These are phyloP conservation scores for Fabrea salina DNA, from an alignment of 169 alveolate genomes.

Conservation along the genomic window DNA sequence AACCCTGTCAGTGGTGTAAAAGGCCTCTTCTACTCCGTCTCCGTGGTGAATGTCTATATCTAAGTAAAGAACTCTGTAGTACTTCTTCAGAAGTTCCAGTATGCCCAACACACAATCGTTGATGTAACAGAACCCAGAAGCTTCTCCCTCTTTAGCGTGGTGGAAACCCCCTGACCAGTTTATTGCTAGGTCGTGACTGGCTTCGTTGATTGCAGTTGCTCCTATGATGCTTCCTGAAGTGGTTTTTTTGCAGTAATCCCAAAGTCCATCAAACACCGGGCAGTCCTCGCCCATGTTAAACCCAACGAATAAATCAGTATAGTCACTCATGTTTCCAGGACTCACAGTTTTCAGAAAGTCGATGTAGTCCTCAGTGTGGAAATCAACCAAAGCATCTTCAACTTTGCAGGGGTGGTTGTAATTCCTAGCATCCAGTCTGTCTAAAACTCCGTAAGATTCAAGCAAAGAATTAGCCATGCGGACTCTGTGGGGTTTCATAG, in stretches of 20 bases:
- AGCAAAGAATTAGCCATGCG: slow-evolving; percentile 83
- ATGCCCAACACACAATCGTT: slow-evolving; percentile 90
- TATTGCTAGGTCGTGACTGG: slow-evolving; percentile 76
- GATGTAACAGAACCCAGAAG: slow-evolving; percentile 89
- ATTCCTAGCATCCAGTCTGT: slow-evolving; percentile 39
- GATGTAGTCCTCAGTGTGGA: slow-evolving; percentile 87
- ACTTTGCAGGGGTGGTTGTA: slow-evolving; percentile 25
- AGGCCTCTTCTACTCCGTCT: slow-evolving; percentile 98
- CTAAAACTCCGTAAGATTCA: slow-evolving; percentile 68
- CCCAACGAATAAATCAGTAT: slow-evolving; percentile 78
- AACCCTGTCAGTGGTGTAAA: slow-evolving; percentile 90
- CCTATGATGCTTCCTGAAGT: slow-evolving; percentile 84
- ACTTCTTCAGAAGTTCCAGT: slow-evolving; percentile 79
- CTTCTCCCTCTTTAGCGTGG: slow-evolving; percentile 90
- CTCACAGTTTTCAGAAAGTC: slow-evolving; percentile 81
- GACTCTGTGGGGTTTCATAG: slow-evolving; percentile 89
- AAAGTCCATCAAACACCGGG: slow-evolving; percentile 90
- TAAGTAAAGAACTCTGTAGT: slow-evolving; percentile 87
- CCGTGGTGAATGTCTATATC: slow-evolving; percentile 96
- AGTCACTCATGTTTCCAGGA: slow-evolving; percentile 77
- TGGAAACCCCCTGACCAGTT: slow-evolving; percentile 93
- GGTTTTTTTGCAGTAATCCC: slow-evolving; percentile 82
- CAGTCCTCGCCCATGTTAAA: slow-evolving; percentile 91
- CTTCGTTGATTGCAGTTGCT: slow-evolving; percentile 75
- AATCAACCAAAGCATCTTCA: slow-evolving; percentile 66